These are phyloP conservation scores for Silene coronaria DNA, from an alignment of 179 eudicot species.

Conservation along the genomic window DNA sequence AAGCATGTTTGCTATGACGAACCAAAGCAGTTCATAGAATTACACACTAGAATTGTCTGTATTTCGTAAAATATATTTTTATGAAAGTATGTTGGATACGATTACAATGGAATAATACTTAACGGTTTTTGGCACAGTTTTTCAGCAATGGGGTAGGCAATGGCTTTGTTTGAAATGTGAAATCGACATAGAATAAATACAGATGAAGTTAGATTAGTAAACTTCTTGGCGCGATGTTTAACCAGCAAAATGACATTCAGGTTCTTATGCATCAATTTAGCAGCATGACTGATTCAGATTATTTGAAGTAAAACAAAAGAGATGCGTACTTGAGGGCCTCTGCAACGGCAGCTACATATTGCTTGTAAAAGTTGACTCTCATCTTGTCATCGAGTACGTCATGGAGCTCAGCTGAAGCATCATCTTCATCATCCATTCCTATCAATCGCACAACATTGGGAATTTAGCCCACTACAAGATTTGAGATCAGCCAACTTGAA, in stretches of 20 bases:
- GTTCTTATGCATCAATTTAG: neutral
- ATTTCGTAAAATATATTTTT: no score
- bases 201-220: neutral
- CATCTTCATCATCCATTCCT: constrained; percentile 70
- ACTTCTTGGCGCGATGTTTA: neutral
- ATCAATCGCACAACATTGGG: constrained; percentile 1
- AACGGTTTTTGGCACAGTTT: neutral
- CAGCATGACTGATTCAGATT: neutral
- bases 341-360: constrained; percentile 55
- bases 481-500: no score
- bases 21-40: no score
- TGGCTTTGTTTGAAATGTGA: neutral
- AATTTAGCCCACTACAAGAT: no score
- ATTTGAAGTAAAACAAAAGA: neutral
- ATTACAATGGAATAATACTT: neutral
- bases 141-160: no score
- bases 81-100: neutral
- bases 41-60: no score
- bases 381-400: constrained; percentile 65
- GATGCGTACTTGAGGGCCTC: constrained; percentile 50
- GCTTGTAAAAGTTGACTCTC: constrained; percentile 59
- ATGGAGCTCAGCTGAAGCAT: constrained; percentile 36
- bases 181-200: neutral
- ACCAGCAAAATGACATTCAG: neutral
- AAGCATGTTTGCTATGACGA: neutral